Evolutionary conservation across 1,139 yeast species (phyloP), one percentile per base, ranked within the genome.

Genomic region (Trichomonascaceae sp.): DNA sequence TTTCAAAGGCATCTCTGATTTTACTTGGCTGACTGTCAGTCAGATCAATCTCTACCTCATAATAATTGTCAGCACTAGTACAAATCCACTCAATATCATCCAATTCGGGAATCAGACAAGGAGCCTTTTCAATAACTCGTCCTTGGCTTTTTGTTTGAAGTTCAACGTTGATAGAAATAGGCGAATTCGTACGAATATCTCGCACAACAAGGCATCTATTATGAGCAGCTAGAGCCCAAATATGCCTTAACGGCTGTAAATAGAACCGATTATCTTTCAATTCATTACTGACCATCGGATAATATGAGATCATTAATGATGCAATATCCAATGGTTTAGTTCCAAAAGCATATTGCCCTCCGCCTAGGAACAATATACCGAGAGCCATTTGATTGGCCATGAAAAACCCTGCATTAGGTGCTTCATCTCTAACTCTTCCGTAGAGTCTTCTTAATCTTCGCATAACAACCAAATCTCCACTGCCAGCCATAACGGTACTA

Each of bases 171-270:
- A 84, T 74, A 51, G 79, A 55, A 15, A 62, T 58, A 2, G 68
- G 67, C 18, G 52, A 57, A 3, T 57, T 79, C 0, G 85, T 78
- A 36, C 76, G 80, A 15, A 84, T 84, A 65, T 91, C 91, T 55
- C 93, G 75, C 0, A 87, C 78, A 10, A 87, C 78, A 15, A 93
- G 71, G 67, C 97, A 90, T 55, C 97, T 73, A 1, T 87, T 85
- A 61, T 85, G 93, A 8, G 87, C 85, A 0, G 96, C 81, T 58
- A 93, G 72, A 0, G 91, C 87, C 98, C 99, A 95, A 60, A 95
- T 85, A 68, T 90, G 96, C 50, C 96, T 77, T 48, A 91, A 73
- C 1, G 96, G 96, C 67, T 90, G 96, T 53, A 93, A 71, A 65
- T 87, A 89, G 15, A 85, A 80, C 54, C 80, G 83, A 55, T 68